These are phyloP conservation scores for Maudiozyma barnettii DNA, from an alignment of 805 yeast genomes.

Conservation along the genomic window DNA sequence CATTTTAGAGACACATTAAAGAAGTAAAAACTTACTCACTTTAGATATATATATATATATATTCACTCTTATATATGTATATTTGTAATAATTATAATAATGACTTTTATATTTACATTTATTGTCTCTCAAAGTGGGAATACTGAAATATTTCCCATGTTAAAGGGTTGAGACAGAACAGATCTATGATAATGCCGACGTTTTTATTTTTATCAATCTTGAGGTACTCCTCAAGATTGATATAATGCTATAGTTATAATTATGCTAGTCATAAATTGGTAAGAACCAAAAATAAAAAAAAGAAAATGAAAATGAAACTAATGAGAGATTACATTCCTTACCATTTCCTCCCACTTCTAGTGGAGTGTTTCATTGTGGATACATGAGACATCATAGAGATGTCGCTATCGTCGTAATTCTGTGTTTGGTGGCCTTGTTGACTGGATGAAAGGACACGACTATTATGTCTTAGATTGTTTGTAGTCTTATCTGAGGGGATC, in stretches of 20 bases:
- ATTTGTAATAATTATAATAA: neutral
- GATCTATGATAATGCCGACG: too few relatives aligned
- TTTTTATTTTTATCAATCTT: too few relatives aligned
- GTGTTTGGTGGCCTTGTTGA: neutral
- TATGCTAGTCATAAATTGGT: neutral
- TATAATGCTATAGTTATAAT: neutral
- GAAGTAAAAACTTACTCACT: neutral
- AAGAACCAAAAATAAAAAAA: neutral
- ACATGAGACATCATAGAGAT: constrained; percentile 31
- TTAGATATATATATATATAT: neutral
- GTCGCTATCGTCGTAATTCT: constrained; percentile 25
- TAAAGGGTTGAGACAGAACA: too few relatives aligned
- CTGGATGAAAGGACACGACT: constrained; percentile 4
- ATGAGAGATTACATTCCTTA: constrained; percentile 2
- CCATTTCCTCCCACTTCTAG: constrained; percentile 28
- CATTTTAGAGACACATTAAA: too few relatives aligned
- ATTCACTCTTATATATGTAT: too few relatives aligned
- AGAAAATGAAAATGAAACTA: neutral
- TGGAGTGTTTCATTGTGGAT: constrained; percentile 23
- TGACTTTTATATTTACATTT: constrained; percentile 1
- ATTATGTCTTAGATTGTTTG: constrained; percentile 19
- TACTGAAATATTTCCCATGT: neutral
- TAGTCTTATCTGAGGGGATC: constrained; percentile 23
- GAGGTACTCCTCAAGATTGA: neutral
- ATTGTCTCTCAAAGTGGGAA: neutral